Evolutionary conservation across 2,329 filamentous ascomycete genomes (phyloP).

Genomic region (Cladophialophora exuberans): DNA sequence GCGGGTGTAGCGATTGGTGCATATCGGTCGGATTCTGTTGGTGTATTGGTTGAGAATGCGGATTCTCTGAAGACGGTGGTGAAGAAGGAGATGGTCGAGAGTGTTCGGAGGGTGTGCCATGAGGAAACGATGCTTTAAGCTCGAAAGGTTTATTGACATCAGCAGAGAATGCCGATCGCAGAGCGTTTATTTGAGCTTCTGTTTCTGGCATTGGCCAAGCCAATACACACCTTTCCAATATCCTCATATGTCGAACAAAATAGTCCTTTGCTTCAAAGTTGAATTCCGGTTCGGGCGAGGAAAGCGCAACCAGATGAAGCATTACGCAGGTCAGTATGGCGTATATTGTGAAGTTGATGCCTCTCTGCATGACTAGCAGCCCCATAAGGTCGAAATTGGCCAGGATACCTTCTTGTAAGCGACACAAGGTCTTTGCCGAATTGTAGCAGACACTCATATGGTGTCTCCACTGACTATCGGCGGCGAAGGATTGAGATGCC

Average conservation of each 20-base stretch:
- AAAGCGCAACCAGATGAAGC: conserved; percentile 87
- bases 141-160: conserved; percentile 84
- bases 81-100: conserved; percentile 53
- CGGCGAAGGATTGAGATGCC: conserved; percentile 70
- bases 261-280: conserved; percentile 83
- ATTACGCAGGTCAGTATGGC: conserved; percentile 88
- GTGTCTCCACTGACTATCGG: conserved; percentile 79
- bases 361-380: conserved; percentile 87
- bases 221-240: conserved; percentile 81
- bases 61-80: conserved; percentile 53
- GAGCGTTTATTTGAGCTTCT: conserved; percentile 83
- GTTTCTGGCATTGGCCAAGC: conserved; percentile 89
- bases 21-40: conserved; percentile 45
- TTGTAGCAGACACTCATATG: conserved; percentile 86
- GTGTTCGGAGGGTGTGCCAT: conserved; percentile 74
- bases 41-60: conserved; percentile 52
- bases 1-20: conserved; percentile 17
- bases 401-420: conserved; percentile 81
- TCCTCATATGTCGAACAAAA: conserved; percentile 91
- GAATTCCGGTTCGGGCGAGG: conserved; percentile 87
- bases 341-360: conserved; percentile 96
- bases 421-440: conserved; percentile 82
- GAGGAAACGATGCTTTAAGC: conserved; percentile 83
- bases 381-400: conserved; percentile 77
- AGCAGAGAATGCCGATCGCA: conserved; percentile 88